Evolutionary conservation across 2,329 filamentous ascomycete species (phyloP).

Genomic region (Diaporthe caulivora): DNA sequence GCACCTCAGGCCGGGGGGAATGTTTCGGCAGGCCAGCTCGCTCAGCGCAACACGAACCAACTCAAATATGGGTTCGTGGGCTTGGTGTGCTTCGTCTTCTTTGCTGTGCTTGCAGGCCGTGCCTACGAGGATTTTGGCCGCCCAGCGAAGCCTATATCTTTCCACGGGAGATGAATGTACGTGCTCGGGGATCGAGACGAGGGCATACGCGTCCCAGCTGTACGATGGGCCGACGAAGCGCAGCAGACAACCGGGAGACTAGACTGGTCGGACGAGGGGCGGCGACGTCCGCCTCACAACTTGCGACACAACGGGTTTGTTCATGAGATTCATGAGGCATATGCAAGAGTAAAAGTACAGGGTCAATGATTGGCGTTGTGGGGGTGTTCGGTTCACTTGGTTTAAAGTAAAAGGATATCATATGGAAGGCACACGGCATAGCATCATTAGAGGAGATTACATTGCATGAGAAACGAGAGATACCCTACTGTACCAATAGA

Average conservation of each 20-base stretch:
- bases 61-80: not conserved
- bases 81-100: not conserved
- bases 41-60: not conserved
- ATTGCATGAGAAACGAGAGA: constrained; percentile 24
- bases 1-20: not conserved
- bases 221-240: not conserved
- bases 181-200: not conserved
- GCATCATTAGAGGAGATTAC: constrained; percentile 23
- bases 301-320: not conserved
- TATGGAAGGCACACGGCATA: constrained; percentile 1
- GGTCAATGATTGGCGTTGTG: not conserved
- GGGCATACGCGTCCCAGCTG: not conserved
- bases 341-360: not conserved
- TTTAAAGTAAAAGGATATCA: constrained; percentile 19
- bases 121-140: constrained; percentile 5
- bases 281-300: not conserved
- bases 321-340: not conserved
- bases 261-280: not conserved
- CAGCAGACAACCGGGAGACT: no score
- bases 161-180: not conserved
- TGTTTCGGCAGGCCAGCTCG: not conserved
- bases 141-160: not conserved
- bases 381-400: constrained; percentile 1
- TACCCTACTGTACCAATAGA: constrained; percentile 23
- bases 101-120: constrained; percentile 11